Evolutionary conservation across 73 alveolate genomes (phyloP).

Genomic region (Paramecium sexaurelia): DNA sequence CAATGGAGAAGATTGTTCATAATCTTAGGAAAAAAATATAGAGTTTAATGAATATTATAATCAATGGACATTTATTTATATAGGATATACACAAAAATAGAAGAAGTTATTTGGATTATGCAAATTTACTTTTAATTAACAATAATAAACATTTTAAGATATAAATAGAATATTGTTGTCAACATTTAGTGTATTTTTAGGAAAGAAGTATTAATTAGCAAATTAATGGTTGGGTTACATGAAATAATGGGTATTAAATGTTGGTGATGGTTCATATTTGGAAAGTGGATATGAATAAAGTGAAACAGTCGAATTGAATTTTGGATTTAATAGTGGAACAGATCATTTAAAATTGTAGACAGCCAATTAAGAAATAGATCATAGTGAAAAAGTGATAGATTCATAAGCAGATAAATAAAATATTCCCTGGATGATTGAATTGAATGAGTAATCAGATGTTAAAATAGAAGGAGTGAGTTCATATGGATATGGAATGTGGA

Average conservation of each 20-base stretch:
- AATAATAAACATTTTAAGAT: neutral
- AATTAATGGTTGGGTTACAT: neutral
- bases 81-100: neutral
- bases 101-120: neutral
- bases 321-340: conserved; percentile 48
- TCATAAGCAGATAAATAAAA: neutral
- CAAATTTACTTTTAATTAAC: conserved; percentile 8
- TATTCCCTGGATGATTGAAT: conserved; percentile 24
- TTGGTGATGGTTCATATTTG: conserved; percentile 44
- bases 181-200: neutral
- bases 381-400: neutral
- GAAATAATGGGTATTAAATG: conserved; percentile 28
- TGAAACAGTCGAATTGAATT: neutral
- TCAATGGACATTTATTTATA: conserved; percentile 32
- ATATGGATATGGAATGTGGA: conserved; percentile 44
- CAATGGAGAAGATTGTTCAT: conserved; percentile 8
- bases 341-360: conserved; percentile 8
- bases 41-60: conserved; percentile 18
- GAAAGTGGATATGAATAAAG: conserved; percentile 40
- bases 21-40: neutral
- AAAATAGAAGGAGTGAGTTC: conserved; percentile 17
- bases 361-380: neutral
- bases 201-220: neutral
- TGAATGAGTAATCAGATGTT: neutral
- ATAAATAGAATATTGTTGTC: conserved; percentile 22